phyloP scores from a whole-genome alignment of 345 rosid genomes.

The Kernera saxatilis region DNA sequence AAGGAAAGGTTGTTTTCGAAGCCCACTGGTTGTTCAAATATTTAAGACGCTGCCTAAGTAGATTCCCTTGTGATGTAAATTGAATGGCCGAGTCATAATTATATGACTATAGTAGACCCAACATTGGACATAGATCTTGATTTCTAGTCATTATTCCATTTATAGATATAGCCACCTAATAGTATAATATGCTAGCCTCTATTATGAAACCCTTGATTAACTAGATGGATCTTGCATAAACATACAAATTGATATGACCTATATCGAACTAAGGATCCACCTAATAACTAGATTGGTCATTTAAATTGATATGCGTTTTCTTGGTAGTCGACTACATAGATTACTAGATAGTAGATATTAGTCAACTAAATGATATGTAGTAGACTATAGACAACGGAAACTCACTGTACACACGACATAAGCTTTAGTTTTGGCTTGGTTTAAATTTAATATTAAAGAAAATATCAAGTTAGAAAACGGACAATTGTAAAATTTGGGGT shows the following conservation, averaged over 20 bases:
- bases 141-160: slow-evolving; percentile 2
- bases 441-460: background rate
- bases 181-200: background rate
- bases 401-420: background rate
- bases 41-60: slow-evolving; percentile 20
- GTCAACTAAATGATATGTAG: background rate
- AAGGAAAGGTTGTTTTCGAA: background rate
- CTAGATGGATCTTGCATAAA: background rate
- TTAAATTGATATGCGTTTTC: background rate
- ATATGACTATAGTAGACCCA: slow-evolving; percentile 18
- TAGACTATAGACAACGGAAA: background rate
- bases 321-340: background rate
- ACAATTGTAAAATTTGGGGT: background rate
- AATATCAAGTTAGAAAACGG: background rate
- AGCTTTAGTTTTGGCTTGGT: background rate
- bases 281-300: slow-evolving; percentile 10
- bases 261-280: background rate
- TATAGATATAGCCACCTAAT: background rate
- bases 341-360: background rate
- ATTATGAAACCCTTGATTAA: background rate
- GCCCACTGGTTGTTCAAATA: slow-evolving; percentile 19
- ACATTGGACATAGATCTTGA: slow-evolving; percentile 5
- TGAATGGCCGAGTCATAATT: slow-evolving; percentile 11
- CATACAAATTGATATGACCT: background rate
- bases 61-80: slow-evolving; percentile 12